A percentile compares a stretch with the other conserved stretches of the same genome.
phyloP scores from a whole-genome alignment of 192 early-diverging fungal genomes.

The Ambispora gerdemannii region DNA sequence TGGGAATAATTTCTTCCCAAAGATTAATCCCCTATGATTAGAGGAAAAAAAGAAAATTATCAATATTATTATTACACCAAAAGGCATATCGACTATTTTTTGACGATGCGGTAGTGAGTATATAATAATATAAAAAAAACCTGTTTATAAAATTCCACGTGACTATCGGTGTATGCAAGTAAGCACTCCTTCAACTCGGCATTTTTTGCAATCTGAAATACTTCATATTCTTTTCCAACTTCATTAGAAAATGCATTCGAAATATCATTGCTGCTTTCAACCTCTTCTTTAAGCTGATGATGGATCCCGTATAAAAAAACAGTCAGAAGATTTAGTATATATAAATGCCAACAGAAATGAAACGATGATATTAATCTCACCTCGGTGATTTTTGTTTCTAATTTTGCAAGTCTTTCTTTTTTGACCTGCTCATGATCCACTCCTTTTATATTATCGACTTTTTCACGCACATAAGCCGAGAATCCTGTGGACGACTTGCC shows the following conservation, averaged over 20 bases:
- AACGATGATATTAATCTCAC: slow-evolving; percentile 37
- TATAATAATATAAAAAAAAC: slow-evolving; percentile 35
- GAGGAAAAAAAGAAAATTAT: no score
- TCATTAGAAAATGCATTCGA: slow-evolving; percentile 73
- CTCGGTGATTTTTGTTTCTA: slow-evolving; percentile 69
- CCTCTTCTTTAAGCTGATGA: slow-evolving; percentile 73
- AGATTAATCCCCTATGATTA: slow-evolving; percentile 51
- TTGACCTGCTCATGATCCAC: slow-evolving; percentile 79
- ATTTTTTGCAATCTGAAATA: slow-evolving; percentile 78
- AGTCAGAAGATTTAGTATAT: background rate
- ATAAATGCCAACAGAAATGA: background rate
- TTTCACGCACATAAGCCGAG: slow-evolving; percentile 79
- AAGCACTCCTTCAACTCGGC: slow-evolving; percentile 77
- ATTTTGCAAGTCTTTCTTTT: slow-evolving; percentile 73
- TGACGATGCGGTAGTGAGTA: background rate
- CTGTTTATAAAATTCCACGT: slow-evolving; percentile 82
- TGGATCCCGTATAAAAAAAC: background rate
- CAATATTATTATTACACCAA: no score
- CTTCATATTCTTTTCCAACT: slow-evolving; percentile 77
- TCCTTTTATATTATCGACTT: slow-evolving; percentile 84
- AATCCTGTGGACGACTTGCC: slow-evolving; percentile 57
- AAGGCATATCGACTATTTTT: background rate
- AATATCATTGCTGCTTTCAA: slow-evolving; percentile 70
- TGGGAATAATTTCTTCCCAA: slow-evolving; percentile 85
- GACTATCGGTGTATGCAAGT: slow-evolving; percentile 69